Conservation (phyloP, 371 early-diverging fungal genomes). For the Lichtheimia ornata region DNA sequence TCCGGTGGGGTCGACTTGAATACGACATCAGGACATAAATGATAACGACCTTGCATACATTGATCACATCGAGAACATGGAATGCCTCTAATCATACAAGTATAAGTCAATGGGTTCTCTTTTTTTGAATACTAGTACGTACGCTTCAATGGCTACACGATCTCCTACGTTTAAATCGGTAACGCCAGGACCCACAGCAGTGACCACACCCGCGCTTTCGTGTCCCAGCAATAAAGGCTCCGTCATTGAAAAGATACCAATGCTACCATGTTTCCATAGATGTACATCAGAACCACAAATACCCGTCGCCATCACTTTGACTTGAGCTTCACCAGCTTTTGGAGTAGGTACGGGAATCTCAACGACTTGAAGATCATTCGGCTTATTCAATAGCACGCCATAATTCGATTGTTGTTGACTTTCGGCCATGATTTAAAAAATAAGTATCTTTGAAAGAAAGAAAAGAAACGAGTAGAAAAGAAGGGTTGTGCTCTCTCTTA, state of each 20-base stretch:
- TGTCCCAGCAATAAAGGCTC: constrained; percentile 45
- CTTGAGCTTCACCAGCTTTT: constrained; percentile 30
- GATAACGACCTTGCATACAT: constrained; percentile 46
- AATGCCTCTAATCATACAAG: constrained; percentile 33
- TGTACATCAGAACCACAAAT: constrained; percentile 51
- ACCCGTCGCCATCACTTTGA: constrained; percentile 49
- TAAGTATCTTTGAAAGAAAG: not conserved
- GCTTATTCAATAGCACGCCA: constrained; percentile 39
- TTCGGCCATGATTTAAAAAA: not conserved
- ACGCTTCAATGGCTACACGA: constrained; percentile 40
- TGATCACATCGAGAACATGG: constrained; percentile 48
- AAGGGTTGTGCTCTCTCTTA: no score
- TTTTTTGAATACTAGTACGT: constrained; percentile 25
- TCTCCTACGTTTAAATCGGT: constrained; percentile 26
- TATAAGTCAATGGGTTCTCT: not conserved
- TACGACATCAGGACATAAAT: constrained; percentile 45
- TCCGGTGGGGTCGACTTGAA: constrained; percentile 53
- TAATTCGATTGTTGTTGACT: constrained; percentile 19
- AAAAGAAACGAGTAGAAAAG: not conserved
- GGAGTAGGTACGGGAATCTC: constrained; percentile 43
- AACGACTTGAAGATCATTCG: constrained; percentile 39
- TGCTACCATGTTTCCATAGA: constrained; percentile 46
- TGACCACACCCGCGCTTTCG: constrained; percentile 48
- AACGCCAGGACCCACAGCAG: constrained; percentile 39
- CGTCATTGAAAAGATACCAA: constrained; percentile 44